These are phyloP conservation scores for Kewa caespitosa DNA, from an alignment of 179 eudicot species.

Conservation along the genomic window DNA sequence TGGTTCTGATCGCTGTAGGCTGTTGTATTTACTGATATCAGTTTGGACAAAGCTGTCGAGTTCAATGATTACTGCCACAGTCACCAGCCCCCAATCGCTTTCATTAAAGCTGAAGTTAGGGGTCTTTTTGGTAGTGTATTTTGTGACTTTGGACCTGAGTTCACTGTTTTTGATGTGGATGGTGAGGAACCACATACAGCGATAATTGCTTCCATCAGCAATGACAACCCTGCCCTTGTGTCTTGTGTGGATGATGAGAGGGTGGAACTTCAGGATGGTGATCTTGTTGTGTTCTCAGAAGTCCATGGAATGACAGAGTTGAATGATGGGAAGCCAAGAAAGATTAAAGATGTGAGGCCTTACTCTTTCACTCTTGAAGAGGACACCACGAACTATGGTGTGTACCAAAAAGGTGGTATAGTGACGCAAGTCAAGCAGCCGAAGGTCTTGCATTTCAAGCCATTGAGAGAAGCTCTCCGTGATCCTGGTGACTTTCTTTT, in stretches of 20 bases:
- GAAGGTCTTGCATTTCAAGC: conserved; percentile 72
- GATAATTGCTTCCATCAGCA: conserved; percentile 82
- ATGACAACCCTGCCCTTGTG: conserved; percentile 81
- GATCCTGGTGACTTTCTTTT: conserved; percentile 86
- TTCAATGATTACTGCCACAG: conserved; percentile 74
- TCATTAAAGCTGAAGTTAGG: conserved; percentile 80
- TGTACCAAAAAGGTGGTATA: conserved; percentile 80
- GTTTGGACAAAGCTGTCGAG: conserved; percentile 62
- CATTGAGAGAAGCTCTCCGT: conserved; percentile 68
- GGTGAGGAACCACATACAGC: conserved; percentile 93
- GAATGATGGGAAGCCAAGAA: conserved; percentile 91
- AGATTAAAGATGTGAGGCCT: conserved; percentile 63
- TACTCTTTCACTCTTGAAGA: conserved; percentile 81
- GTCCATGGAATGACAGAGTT: conserved; percentile 81
- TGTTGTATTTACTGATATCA: conserved; percentile 75
- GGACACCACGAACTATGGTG: conserved; percentile 69
- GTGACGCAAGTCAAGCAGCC: conserved; percentile 84
- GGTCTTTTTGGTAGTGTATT: conserved; percentile 86
- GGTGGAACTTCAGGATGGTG: conserved; percentile 94
- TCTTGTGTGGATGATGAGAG: conserved; percentile 92
- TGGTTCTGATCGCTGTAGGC: conserved; percentile 44
- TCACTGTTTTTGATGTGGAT: conserved; percentile 79
- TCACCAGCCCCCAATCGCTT: conserved; percentile 87
- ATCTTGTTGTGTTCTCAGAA: conserved; percentile 83
- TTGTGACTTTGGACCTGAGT: conserved; percentile 91